A percentile compares a stretch with the other conserved stretches of the same genome.
These are phyloP conservation scores for Diplocarpon mali DNA, from an alignment of 2,329 filamentous ascomycete species.

Conservation along the genomic window DNA sequence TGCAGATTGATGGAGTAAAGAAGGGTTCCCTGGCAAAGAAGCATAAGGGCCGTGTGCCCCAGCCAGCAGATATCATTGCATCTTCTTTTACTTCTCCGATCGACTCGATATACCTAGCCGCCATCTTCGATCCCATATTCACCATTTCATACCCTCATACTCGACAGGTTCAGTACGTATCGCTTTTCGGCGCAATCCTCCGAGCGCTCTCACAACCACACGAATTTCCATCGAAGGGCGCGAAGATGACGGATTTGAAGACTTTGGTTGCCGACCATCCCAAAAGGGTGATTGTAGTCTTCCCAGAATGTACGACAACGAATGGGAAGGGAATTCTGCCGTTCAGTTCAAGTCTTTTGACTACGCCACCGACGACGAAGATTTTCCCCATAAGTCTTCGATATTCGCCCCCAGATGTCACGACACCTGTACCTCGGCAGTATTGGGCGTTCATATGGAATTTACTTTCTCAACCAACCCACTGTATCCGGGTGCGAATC, in stretches of 20 bases:
- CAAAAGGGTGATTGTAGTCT: constrained; percentile 68
- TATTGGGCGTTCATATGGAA: constrained; percentile 74
- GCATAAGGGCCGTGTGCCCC: constrained; percentile 62
- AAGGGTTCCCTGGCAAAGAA: constrained; percentile 76
- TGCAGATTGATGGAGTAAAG: constrained; percentile 95
- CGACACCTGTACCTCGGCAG: constrained; percentile 72
- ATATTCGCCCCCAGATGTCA: constrained; percentile 81
- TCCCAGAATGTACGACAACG: constrained; percentile 89
- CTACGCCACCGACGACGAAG: constrained; percentile 52
- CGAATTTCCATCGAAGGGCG: constrained; percentile 33
- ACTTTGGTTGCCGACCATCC: constrained; percentile 58
- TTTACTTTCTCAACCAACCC: constrained; percentile 71
- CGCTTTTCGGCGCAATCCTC: constrained; percentile 63
- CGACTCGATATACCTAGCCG: constrained; percentile 86
- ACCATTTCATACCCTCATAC: constrained; percentile 71
- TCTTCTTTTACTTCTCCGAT: constrained; percentile 87
- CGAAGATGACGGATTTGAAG: constrained; percentile 47
- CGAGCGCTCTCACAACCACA: constrained; percentile 56
- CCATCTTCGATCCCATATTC: constrained; percentile 94
- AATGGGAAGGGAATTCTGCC: constrained; percentile 87
- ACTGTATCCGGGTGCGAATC: constrained; percentile 83
- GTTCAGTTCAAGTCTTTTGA: constrained; percentile 65
- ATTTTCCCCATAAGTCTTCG: constrained; percentile 87
- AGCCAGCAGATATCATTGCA: constrained; percentile 71
- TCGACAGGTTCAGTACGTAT: constrained; percentile 63